Conservation (phyloP, 495 filamentous ascomycete genomes). For the Xylaria bambusicola region DNA sequence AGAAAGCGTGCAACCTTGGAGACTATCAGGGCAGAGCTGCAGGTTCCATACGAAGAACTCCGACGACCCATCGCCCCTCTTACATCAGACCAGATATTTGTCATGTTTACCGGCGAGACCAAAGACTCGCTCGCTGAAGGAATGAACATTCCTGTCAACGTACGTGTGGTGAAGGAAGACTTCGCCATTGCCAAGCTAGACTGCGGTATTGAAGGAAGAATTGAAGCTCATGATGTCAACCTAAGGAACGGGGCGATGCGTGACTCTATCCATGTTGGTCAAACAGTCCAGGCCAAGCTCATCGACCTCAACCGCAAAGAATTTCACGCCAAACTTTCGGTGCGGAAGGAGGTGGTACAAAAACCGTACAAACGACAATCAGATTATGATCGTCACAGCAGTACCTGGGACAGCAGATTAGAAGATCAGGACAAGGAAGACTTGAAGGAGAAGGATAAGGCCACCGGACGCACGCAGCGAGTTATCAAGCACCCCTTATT, state of each 20-base stretch:
- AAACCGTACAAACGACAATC: conserved; percentile 64
- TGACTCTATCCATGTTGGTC: conserved; percentile 67
- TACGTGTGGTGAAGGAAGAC: conserved; percentile 85
- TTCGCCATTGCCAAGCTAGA: conserved; percentile 92
- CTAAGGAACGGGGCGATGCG: conserved; percentile 54
- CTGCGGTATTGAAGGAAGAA: conserved; percentile 87
- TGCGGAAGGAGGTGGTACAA: conserved; percentile 76
- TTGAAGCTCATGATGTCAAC: conserved; percentile 71
- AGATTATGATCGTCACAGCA: conserved; percentile 61
- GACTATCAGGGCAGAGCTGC: conserved; percentile 90
- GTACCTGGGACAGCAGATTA: conserved; percentile 82
- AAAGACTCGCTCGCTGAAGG: conserved; percentile 75
- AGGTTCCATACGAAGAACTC: conserved; percentile 91
- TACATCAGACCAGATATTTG: conserved; percentile 81
- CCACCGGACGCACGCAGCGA: conserved; percentile 77
- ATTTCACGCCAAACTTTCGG: conserved; percentile 77
- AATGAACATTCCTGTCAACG: conserved; percentile 88
- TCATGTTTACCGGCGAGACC: conserved; percentile 95
- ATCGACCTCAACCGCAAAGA: conserved; percentile 79
- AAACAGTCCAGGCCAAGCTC: conserved; percentile 86
- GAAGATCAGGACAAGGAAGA: conserved; percentile 78
- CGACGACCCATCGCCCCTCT: conserved; percentile 76
- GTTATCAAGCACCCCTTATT: conserved; percentile 98
- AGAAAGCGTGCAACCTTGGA: conserved; percentile 95
- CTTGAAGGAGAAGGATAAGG: conserved; percentile 77